Percentiles rank a stretch among this genome's conserved stretches.
These are phyloP conservation scores for Kodamaea arcana DNA, from an alignment of 1,139 yeast genomes.

Conservation along the genomic window DNA sequence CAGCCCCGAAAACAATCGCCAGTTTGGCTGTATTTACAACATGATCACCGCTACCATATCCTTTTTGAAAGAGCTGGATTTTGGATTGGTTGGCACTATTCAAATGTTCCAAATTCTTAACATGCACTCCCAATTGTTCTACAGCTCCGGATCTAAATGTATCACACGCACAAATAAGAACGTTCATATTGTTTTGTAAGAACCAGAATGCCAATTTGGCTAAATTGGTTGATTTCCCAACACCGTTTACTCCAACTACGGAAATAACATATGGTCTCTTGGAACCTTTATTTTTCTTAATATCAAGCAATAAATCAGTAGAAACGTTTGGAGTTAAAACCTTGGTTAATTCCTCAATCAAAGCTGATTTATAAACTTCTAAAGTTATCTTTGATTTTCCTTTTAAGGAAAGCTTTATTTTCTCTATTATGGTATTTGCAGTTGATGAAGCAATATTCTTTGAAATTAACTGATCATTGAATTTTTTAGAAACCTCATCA, in stretches of 20 bases:
- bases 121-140: constrained; percentile 93
- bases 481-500: constrained; percentile 39
- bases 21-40: constrained; percentile 93
- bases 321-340: constrained; percentile 91
- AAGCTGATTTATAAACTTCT: constrained; percentile 46
- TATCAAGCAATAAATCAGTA: constrained; percentile 79
- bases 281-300: constrained; percentile 47
- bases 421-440: constrained; percentile 34
- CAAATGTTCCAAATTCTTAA: constrained; percentile 65
- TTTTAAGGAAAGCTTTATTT: constrained; percentile 29
- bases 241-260: constrained; percentile 97
- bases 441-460: constrained; percentile 44
- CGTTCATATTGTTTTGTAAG: constrained; percentile 80
- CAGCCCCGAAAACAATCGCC: constrained; percentile 75
- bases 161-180: constrained; percentile 93
- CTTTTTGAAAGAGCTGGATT: constrained; percentile 86
- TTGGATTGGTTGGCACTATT: constrained; percentile 45
- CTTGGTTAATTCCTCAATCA: constrained; percentile 73
- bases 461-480: constrained; percentile 39
- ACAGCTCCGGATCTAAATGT: constrained; percentile 98
- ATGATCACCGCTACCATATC: constrained; percentile 92
- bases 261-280: constrained; percentile 83
- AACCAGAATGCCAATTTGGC: constrained; percentile 96
- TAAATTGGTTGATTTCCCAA: constrained; percentile 92
- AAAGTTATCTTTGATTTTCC: constrained; percentile 29